phyloP scores from a whole-genome alignment of 805 yeast genomes.

The Torulaspora maleeae region DNA sequence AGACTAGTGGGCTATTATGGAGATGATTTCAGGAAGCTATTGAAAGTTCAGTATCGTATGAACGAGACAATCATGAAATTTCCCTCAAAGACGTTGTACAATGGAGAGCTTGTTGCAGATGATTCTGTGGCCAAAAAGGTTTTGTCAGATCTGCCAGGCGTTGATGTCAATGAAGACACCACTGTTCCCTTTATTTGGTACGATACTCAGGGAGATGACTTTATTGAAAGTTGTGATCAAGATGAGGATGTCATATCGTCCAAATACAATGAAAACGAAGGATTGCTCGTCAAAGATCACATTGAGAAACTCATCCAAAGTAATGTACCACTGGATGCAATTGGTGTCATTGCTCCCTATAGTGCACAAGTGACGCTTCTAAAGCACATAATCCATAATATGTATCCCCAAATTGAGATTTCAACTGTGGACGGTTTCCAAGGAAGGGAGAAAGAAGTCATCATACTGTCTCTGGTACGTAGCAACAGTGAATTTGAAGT shows the following conservation, averaged over 20 bases:
- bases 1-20: constrained; percentile 53
- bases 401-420: constrained; percentile 55
- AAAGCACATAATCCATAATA: constrained; percentile 41
- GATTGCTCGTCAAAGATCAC: constrained; percentile 54
- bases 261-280: constrained; percentile 75
- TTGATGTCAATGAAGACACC: constrained; percentile 51
- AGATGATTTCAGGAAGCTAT: constrained; percentile 47
- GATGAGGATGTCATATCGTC: constrained; percentile 42
- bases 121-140: constrained; percentile 48
- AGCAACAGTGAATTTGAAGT: constrained; percentile 66
- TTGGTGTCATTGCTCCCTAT: constrained; percentile 89
- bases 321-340: constrained; percentile 52
- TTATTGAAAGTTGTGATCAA: constrained; percentile 50
- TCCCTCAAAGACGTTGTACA: constrained; percentile 64
- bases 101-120: constrained; percentile 57
- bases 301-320: constrained; percentile 44
- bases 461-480: constrained; percentile 74
- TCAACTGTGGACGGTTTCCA: constrained; percentile 96
- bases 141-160: constrained; percentile 52
- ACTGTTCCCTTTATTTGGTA: constrained; percentile 65
- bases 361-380: constrained; percentile 74
- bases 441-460: constrained; percentile 90
- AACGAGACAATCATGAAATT: constrained; percentile 71
- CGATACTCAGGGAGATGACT: constrained; percentile 90
- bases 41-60: constrained; percentile 86